Percentiles rank a stretch among this genome's conserved stretches.
These are phyloP conservation scores for Saturnispora halmiae DNA, from an alignment of 805 yeast species.

Conservation along the genomic window DNA sequence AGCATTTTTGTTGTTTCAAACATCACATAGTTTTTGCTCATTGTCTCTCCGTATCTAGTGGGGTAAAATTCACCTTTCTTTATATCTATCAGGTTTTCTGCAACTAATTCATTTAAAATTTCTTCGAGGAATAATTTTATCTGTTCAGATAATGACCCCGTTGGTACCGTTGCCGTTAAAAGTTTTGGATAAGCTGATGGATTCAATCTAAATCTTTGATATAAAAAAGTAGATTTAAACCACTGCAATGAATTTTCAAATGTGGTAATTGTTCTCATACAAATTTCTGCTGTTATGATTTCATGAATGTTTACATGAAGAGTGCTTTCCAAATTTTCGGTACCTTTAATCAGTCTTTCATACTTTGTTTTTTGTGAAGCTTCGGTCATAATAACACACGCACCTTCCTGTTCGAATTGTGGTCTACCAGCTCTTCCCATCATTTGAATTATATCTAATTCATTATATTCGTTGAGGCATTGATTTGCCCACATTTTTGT, in stretches of 20 bases:
- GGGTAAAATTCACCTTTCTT: constrained; percentile 19
- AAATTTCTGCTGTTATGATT: constrained; percentile 72
- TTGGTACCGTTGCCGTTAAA: constrained; percentile 23
- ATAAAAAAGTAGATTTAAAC: constrained; percentile 65
- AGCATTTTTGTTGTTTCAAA: constrained; percentile 36
- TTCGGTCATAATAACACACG: constrained; percentile 64
- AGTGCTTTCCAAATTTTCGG: constrained; percentile 75
- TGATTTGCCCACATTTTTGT: constrained; percentile 54
- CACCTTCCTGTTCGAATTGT: constrained; percentile 68
- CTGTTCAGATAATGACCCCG: constrained; percentile 5
- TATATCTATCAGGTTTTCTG: constrained; percentile 25
- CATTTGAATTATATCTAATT: constrained; percentile 77
- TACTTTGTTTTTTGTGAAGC: constrained; percentile 64
- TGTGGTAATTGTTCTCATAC: constrained; percentile 53
- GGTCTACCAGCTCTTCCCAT: constrained; percentile 84
- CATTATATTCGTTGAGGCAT: constrained; percentile 52
- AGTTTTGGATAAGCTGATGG: constrained; percentile 61
- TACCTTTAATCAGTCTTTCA: constrained; percentile 65
- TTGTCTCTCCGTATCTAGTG: constrained; percentile 37
- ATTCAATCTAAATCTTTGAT: constrained; percentile 61
- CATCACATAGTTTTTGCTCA: constrained; percentile 40
- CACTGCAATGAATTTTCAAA: constrained; percentile 64
- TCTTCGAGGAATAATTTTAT: constrained; percentile 6
- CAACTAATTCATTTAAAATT: constrained; percentile 28
- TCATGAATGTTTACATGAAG: constrained; percentile 64